Conservation (phyloP, 192 early-diverging fungal genomes). For the Coemansia sp. region DNA sequence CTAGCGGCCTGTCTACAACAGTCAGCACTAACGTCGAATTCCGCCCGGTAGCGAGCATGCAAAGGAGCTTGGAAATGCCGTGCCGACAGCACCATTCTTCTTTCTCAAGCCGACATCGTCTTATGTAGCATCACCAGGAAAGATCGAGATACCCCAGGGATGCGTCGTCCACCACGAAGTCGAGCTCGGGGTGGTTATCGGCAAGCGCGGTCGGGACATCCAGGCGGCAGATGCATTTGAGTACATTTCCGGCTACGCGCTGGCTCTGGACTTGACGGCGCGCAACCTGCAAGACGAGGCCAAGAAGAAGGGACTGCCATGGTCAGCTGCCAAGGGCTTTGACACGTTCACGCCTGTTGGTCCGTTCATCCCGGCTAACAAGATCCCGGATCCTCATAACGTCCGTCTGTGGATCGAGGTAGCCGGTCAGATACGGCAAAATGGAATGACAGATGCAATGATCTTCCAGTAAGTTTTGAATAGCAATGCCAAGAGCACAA, state of each 20-base stretch:
- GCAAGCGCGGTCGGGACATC: slow-evolving; percentile 75
- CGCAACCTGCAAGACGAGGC: slow-evolving; percentile 83
- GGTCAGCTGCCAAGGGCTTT: slow-evolving; percentile 91
- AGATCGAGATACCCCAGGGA: slow-evolving; percentile 78
- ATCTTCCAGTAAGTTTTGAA: slow-evolving; percentile 69
- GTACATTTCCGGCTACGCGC: slow-evolving; percentile 74
- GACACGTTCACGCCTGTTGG: slow-evolving; percentile 94
- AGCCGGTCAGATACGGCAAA: slow-evolving; percentile 73
- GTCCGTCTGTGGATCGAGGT: slow-evolving; percentile 77
- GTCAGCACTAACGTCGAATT: background rate
- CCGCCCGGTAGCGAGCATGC: slow-evolving; percentile 74
- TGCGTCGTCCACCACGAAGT: slow-evolving; percentile 88
- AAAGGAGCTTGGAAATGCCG: slow-evolving; percentile 89
- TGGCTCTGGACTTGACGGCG: slow-evolving; percentile 92
- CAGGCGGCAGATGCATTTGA: slow-evolving; percentile 57
- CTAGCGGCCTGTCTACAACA: background rate
- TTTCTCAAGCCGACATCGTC: slow-evolving; percentile 93
- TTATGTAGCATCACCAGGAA: slow-evolving; percentile 63
- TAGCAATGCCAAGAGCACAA: background rate
- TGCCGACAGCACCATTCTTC: slow-evolving; percentile 85
- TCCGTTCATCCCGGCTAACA: slow-evolving; percentile 72
- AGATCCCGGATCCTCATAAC: slow-evolving; percentile 70
- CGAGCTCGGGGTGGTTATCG: slow-evolving; percentile 92
- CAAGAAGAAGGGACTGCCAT: slow-evolving; percentile 83
- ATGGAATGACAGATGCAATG: slow-evolving; percentile 89